Conservation (phyloP, 2,329 filamentous ascomycete species). For the Cordyceps farinosa region DNA sequence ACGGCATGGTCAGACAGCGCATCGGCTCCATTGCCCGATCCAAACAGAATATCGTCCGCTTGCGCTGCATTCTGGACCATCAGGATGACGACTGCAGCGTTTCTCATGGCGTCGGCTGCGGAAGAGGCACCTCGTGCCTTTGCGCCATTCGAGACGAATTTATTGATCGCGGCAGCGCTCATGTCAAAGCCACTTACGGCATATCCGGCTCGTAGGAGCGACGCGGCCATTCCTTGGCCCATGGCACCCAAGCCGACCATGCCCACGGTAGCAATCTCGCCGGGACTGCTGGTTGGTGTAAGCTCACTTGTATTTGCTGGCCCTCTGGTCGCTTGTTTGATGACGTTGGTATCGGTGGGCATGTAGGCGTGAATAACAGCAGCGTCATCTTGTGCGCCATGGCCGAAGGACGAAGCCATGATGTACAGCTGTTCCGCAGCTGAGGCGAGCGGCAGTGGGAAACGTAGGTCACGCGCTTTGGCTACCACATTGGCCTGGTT, state of each 20-base stretch:
- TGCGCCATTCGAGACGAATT: constrained; percentile 27
- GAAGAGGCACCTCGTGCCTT: constrained; percentile 24
- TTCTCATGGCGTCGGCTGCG: constrained; percentile 28
- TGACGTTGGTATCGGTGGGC: constrained; percentile 18
- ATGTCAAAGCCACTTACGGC: constrained; percentile 34
- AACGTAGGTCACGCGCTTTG: constrained; percentile 28
- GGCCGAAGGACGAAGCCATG: constrained; percentile 26
- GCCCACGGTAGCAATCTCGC: constrained; percentile 30
- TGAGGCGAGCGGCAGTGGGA: constrained; percentile 35
- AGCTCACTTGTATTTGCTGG: constrained; percentile 14
- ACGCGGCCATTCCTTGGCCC: constrained; percentile 37
- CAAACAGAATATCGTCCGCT: constrained; percentile 32
- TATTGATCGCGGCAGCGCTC: constrained; percentile 28
- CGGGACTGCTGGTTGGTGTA: constrained; percentile 23
- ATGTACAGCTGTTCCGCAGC: constrained; percentile 33
- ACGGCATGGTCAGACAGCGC: constrained; percentile 27
- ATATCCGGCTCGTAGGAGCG: constrained; percentile 32
- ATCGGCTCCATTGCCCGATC: constrained; percentile 27
- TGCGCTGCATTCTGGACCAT: constrained; percentile 37
- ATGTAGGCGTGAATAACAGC: constrained; percentile 28
- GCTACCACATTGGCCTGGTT: constrained; percentile 25
- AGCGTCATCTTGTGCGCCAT: constrained; percentile 28
- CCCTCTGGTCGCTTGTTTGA: constrained; percentile 21
- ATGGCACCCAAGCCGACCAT: constrained; percentile 38
- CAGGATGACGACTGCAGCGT: constrained; percentile 31